Conservation (phyloP, 305 asterid species). For the Andrographis paniculata region DNA sequence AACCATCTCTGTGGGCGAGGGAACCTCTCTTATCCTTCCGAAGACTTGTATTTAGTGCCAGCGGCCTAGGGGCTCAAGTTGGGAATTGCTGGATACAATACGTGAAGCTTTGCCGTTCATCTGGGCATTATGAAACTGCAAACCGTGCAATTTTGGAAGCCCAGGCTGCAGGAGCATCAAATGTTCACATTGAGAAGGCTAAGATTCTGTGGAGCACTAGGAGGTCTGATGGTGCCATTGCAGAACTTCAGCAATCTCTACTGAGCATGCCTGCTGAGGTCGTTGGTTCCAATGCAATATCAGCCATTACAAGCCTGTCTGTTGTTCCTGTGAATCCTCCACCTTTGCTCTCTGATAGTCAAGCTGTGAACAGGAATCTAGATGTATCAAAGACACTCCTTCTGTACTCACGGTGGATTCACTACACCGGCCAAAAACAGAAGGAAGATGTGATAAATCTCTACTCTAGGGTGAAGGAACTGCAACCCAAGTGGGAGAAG, state of each 20-base stretch:
- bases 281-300: constrained; percentile 77
- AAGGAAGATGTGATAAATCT: constrained; percentile 89
- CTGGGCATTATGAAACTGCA: constrained; percentile 98
- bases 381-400: constrained; percentile 90
- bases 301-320: constrained; percentile 84
- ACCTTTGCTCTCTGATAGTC: constrained; percentile 52
- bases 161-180: constrained; percentile 70
- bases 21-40: constrained; percentile 95
- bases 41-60: constrained; percentile 83
- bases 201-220: constrained; percentile 97
- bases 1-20: constrained; percentile 97
- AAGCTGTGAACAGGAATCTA: constrained; percentile 42
- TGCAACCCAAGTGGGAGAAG: constrained; percentile 97
- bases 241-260: constrained; percentile 95
- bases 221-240: constrained; percentile 92
- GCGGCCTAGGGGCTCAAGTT: constrained; percentile 62
- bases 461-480: constrained; percentile 83
- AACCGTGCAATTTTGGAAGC: constrained; percentile 94
- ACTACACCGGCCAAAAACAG: constrained; percentile 93
- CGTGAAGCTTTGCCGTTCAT: constrained; percentile 95
- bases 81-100: constrained; percentile 95
- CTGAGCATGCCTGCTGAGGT: constrained; percentile 79
- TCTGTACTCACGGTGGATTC: constrained; percentile 91
- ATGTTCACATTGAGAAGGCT: constrained; percentile 94
- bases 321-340: constrained; percentile 77